Percentiles rank a stretch among this genome's conserved stretches.
These are phyloP conservation scores for Picea abies DNA, from an alignment of 83 land plant species.

Conservation along the genomic window DNA sequence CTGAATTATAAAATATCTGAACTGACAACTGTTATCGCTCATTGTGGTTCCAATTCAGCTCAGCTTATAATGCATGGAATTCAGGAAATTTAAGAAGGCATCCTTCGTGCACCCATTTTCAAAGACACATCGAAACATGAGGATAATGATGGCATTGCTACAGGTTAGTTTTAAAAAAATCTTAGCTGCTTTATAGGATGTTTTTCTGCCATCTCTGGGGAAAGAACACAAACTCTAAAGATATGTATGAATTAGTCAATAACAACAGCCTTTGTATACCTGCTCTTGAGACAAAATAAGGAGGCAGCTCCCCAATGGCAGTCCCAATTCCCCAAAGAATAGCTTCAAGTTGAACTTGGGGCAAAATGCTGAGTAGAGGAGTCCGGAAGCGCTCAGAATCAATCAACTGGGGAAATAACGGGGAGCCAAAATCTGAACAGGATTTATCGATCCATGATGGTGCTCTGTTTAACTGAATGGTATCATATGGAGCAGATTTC, in stretches of 20 bases:
- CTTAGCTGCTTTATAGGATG: neutral
- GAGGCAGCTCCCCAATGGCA: constrained; percentile 99
- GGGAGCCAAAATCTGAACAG: constrained; percentile 74
- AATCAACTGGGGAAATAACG: constrained; percentile 47
- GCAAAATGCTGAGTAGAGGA: constrained; percentile 74
- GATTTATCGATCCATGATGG: constrained; percentile 86
- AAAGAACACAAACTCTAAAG: neutral
- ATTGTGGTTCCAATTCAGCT: too few relatives aligned
- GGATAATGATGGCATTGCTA: too few relatives aligned
- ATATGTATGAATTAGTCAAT: neutral
- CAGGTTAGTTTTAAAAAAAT: too few relatives aligned
- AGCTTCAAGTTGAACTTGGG: constrained; percentile 92
- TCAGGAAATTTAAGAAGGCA: too few relatives aligned
- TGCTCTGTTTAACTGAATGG: constrained; percentile 66
- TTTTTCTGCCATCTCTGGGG: neutral
- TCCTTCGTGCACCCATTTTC: too few relatives aligned
- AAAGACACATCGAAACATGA: too few relatives aligned
- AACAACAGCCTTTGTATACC: constrained; percentile 36
- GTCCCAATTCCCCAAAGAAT: constrained; percentile 98
- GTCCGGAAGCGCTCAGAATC: constrained; percentile 48
- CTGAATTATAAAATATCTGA: neutral
- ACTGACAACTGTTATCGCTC: neutral
- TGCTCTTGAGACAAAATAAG: constrained; percentile 95
- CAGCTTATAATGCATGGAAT: too few relatives aligned
- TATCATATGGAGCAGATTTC: constrained; percentile 88